Percentiles rank a stretch among this genome's conserved stretches.
Conservation (phyloP, 768 basidiomycete species). For the Hypholoma sublateritium region DNA sequence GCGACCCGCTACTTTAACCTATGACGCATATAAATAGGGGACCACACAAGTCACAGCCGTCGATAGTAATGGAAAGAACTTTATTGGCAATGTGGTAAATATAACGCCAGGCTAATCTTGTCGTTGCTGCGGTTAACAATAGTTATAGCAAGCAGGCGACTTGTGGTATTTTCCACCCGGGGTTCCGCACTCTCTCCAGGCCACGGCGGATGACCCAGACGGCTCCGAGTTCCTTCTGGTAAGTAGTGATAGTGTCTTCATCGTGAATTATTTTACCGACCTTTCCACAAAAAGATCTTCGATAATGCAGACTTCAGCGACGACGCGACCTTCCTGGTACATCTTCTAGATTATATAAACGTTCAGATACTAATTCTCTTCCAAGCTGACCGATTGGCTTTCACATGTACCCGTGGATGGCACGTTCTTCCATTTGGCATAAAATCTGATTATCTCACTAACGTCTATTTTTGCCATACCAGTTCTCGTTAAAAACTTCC, state of each 20-base stretch:
- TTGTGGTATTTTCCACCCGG: conserved; percentile 62
- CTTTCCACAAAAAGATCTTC: conserved; percentile 20
- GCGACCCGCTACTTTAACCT: neutral
- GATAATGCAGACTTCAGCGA: conserved; percentile 45
- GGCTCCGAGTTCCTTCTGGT: conserved; percentile 52
- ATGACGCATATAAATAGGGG: neutral
- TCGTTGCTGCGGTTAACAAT: neutral
- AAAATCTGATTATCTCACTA: conserved; percentile 20
- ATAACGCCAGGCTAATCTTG: neutral
- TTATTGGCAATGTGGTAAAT: conserved; percentile 49
- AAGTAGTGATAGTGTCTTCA: neutral
- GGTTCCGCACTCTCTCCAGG: conserved; percentile 54
- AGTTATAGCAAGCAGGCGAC: conserved; percentile 31
- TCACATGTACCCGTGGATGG: conserved; percentile 42
- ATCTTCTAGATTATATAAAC: neutral
- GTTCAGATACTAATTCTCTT: conserved; percentile 13
- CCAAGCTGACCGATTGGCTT: conserved; percentile 63
- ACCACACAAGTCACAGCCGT: conserved; percentile 43
- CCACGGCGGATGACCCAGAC: conserved; percentile 42
- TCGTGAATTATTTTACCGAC: neutral
- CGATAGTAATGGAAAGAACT: conserved; percentile 49
- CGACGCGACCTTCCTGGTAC: conserved; percentile 41
- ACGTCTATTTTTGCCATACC: neutral
- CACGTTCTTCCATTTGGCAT: neutral
- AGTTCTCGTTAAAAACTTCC: conserved; percentile 61